These are phyloP conservation scores for Penicillium lividum DNA, from an alignment of 495 filamentous ascomycete genomes.

Conservation along the genomic window DNA sequence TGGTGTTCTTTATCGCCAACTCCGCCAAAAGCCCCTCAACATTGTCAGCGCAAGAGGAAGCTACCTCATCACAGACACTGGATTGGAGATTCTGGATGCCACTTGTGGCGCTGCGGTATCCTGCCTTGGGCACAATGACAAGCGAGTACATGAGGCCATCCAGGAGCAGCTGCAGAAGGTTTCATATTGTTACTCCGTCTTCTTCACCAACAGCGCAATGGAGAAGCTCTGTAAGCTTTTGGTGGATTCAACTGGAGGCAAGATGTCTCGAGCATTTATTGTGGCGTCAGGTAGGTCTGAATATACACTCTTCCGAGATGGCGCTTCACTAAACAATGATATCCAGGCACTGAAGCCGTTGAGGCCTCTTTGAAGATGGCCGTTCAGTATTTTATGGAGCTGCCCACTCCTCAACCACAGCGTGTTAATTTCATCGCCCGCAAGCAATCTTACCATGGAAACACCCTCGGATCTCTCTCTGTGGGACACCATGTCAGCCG, in stretches of 20 bases:
- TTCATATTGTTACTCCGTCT: conserved; percentile 17
- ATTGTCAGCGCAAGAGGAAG: conserved; percentile 24
- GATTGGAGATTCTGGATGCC: conserved; percentile 55
- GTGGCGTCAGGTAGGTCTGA: conserved; percentile 23
- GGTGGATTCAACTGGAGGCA: conserved; percentile 24
- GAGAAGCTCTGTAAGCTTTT: conserved; percentile 20
- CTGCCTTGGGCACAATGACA: conserved; percentile 33
- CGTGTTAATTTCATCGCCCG: conserved; percentile 59
- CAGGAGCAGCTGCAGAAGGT: conserved; percentile 17
- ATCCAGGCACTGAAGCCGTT: conserved; percentile 54
- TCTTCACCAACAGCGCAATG: conserved; percentile 26
- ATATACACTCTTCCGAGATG: neutral
- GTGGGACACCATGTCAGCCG: conserved; percentile 35
- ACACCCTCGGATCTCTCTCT: conserved; percentile 60
- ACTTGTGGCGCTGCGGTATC: conserved; percentile 34
- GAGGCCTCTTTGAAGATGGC: conserved; percentile 60
- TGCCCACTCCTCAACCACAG: conserved; percentile 38
- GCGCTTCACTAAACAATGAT: conserved; percentile 16
- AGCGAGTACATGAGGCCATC: conserved; percentile 18
- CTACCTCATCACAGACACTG: conserved; percentile 42
- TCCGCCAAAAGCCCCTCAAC: conserved; percentile 20
- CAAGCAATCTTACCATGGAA: conserved; percentile 65
- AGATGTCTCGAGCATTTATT: conserved; percentile 28
- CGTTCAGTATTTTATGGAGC: conserved; percentile 40
- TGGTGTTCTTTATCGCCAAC: conserved; percentile 32